Base-by-base conservation (phyloP, 768 basidiomycete species). In the Podaxis pistillaris region DNA sequence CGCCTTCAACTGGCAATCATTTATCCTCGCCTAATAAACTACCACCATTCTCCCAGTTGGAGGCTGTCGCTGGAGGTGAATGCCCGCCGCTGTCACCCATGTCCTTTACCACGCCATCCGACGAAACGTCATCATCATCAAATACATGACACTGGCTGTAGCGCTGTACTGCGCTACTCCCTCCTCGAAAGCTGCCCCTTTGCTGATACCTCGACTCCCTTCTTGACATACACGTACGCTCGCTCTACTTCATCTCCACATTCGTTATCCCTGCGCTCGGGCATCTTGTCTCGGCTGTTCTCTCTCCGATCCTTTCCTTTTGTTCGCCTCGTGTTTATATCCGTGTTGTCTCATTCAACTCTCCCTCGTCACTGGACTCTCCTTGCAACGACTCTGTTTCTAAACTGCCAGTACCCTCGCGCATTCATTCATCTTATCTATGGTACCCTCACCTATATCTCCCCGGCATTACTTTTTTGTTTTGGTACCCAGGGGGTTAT, bases 21-120 rank as follows among this genome's bases (percentile, higher is more conserved):
- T 28, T 60, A 54, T 59, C 66, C 17, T 62, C 63, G 26, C 60
- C 62, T 65, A 82, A 82, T 60, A 70, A 85, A 40, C 78, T 92
- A 50, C 90, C 90, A 47, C 90, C 92, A 9, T 94, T 91, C 68
- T 86, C 91, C 33, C 85, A 91, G 61, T 79, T 94, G 62, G 91
- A 91, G 68, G 93, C 92, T 50, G 86, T 93, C 58, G 93, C 92
- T 57, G 91, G 89, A 64, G 86, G 89, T 60, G 89, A 89, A 71
- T 85, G 79, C 64, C 81, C 87, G 46, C 86, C 89, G n/a, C 73
- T 88, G 49, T 90, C 89, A 44, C 89, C 89, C 17, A 89, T 91
- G 87, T 84, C 88, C 40, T 88, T 91, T 63, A 75, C 74, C 57
- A 73, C 82, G 75, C 74, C 77, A 68, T 68, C 76, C 68, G 80